Evolutionary conservation across 306 rosid genomes (phyloP).

Genomic region (Dryas alaskensis): DNA sequence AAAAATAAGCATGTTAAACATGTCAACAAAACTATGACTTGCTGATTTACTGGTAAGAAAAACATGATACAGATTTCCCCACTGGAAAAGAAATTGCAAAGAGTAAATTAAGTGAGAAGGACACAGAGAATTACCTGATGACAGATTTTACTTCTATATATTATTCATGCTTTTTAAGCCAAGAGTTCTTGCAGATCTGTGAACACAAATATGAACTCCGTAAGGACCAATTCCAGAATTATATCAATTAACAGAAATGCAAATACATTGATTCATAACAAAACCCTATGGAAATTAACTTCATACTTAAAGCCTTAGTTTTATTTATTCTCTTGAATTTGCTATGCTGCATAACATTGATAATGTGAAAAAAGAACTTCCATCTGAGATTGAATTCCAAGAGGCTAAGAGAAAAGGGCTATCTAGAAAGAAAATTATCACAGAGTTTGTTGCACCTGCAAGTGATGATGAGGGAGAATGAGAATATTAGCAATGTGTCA

Average conservation of each 20-base stretch:
- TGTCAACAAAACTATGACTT: no score
- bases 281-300: neutral
- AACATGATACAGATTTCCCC: no score
- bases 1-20: neutral
- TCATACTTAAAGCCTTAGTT: neutral
- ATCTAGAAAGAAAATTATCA: neutral
- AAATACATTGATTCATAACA: neutral
- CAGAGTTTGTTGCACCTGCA: slow-evolving; percentile 12
- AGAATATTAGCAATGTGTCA: neutral
- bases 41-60: no score
- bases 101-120: neutral
- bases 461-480: neutral
- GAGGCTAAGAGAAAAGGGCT: neutral
- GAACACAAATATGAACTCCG: neutral
- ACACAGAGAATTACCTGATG: neutral
- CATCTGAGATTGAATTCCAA: neutral
- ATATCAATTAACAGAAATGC: neutral
- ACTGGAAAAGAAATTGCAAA: no score
- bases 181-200: neutral
- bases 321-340: neutral
- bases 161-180: neutral
- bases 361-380: neutral
- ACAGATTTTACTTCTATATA: neutral
- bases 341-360: neutral
- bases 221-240: neutral